Evolutionary conservation across 169 alveolate species (phyloP), one percentile per base, ranked within the genome.

Genomic region (Babesia bigemina): DNA sequence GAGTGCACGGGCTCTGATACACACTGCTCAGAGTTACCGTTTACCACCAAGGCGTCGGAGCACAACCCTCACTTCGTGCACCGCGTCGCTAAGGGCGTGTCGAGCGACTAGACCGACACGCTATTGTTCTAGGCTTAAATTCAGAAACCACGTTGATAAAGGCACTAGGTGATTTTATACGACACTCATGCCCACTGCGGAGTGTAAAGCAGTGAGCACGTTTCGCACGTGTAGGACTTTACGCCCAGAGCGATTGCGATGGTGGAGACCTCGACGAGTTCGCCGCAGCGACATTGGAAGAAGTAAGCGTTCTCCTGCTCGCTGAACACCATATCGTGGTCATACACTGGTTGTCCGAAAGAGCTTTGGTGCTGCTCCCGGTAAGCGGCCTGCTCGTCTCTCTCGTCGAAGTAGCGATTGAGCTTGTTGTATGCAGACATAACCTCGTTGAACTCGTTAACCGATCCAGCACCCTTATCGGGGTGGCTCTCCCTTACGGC

Each of bases 211-310:
- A 67, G 65, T 42, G 86, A 76, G 63, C 86, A 76, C 22, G 70
- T 57, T 26, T 55, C 77, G 66, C 86, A 76, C 19, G 58, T 66
- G 72, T 53, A 76, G 10, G 58, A 14, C 9, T 26, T 55, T 6
- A 76, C 36, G 17, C 73, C 86, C 39, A 76, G 79, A 9, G 86
- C 77, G n/a, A 56, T 22, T 19, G 79, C 79, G 53, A 52, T 53
- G 8, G 70, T 24, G 22, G 86, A 21, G 19, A 76, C 59, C 17
- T 63, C 62, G 16, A 63, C 58, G 11, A 76, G 13, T 28, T 76
- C 77, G 14, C 79, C 71, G 71, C 86, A 76, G 42, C 86, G 86
- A 62, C 86, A 76, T 55, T 57, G 63, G 72, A 55, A 24, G 78
- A 21, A 76, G 49, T 55, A 57, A 12, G 69, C 65, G 58, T n/a